Conservation (phyloP, 208 protist species). For the Strigomonas culicis region DNA sequence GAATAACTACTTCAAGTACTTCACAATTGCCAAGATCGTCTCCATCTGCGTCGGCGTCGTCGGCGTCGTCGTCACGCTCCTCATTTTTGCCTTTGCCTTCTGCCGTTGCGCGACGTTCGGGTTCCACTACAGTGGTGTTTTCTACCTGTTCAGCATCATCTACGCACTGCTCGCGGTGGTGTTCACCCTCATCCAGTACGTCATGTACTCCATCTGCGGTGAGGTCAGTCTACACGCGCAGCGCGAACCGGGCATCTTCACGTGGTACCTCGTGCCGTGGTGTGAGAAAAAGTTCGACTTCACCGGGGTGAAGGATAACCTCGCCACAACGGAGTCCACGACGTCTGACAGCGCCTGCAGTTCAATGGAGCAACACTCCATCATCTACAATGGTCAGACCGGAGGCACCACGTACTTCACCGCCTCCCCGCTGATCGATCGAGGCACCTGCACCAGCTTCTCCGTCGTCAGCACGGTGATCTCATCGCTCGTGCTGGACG, state of each 20-base stretch:
- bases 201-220: conserved; percentile 32
- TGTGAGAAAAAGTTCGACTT: conserved; percentile 51
- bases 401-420: not conserved
- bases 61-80: conserved; percentile 53
- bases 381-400: not conserved
- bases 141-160: conserved; percentile 60
- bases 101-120: conserved; percentile 41
- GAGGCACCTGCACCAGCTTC: conserved; percentile 28
- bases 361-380: conserved; percentile 44
- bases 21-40: conserved; percentile 45
- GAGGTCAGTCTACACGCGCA: conserved; percentile 58
- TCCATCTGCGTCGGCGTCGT: conserved; percentile 45
- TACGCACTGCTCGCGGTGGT: conserved; percentile 54
- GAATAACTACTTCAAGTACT: conserved; percentile 71
- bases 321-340: conserved; percentile 19
- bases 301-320: conserved; percentile 18
- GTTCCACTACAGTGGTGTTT: conserved; percentile 38
- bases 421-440: conserved; percentile 21
- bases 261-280: conserved; percentile 75
- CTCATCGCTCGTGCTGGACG: conserved; percentile 3
- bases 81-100: conserved; percentile 52
- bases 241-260: conserved; percentile 63
- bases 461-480: conserved; percentile 32
- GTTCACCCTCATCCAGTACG: conserved; percentile 51
- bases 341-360: conserved; percentile 31